phyloP scores from a whole-genome alignment of 139 green algal species.

The Pleodorina starrii region DNA sequence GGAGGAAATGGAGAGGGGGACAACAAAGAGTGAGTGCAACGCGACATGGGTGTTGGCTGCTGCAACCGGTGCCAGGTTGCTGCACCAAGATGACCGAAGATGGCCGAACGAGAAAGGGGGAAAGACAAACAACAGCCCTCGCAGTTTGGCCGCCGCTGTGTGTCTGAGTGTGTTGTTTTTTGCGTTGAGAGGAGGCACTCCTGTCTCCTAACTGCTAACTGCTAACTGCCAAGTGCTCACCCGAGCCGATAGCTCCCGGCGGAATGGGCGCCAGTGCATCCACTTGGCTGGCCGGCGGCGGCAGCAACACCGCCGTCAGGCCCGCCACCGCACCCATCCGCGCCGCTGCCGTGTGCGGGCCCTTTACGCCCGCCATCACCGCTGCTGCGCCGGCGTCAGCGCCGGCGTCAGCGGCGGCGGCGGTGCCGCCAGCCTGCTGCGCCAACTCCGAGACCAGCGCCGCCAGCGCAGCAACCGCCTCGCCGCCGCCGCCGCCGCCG shows the following conservation, averaged over 20 bases:
- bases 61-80: too few species aligned
- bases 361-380: too few species aligned
- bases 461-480: background rate
- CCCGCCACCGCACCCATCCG: constrained; percentile 26
- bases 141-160: too few species aligned
- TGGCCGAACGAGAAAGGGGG: too few species aligned
- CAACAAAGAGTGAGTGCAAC: too few species aligned
- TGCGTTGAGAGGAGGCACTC: too few species aligned
- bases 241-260: background rate
- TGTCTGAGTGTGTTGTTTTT: too few species aligned
- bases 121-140: too few species aligned
- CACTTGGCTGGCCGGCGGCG: constrained; percentile 28
- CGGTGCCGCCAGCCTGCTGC: background rate
- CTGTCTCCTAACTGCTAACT: background rate
- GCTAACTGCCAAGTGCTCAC: background rate
- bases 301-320: constrained; percentile 36
- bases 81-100: too few species aligned
- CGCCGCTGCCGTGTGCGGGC: constrained; percentile 21
- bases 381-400: too few species aligned
- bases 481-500: background rate
- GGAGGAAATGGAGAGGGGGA: too few species aligned
- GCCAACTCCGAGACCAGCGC: background rate
- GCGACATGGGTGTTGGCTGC: too few species aligned
- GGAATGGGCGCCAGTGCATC: constrained; percentile 36
- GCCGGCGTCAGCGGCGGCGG: constrained; percentile 6